Conservation (phyloP, 495 filamentous ascomycete genomes). For the Rostrohypoxylon terebratum region DNA sequence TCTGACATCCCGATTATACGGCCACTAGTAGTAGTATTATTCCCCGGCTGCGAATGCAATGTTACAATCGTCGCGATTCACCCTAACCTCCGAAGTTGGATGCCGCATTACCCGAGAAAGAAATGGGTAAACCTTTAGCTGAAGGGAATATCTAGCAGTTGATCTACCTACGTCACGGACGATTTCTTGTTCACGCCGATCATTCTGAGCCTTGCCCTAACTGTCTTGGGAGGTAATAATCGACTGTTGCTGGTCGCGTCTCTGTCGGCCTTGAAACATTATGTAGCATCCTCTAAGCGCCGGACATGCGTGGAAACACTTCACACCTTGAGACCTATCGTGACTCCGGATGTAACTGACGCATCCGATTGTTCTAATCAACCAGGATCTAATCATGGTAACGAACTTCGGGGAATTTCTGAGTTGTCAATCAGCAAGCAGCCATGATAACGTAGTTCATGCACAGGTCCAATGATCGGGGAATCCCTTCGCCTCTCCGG, state of each 20-base stretch:
- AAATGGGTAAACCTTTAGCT: background rate
- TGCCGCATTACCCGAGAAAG: slow-evolving; percentile 15
- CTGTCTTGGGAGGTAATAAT: background rate
- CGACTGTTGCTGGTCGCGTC: background rate
- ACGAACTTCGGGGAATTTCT: background rate
- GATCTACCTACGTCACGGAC: background rate
- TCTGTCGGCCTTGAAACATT: slow-evolving; percentile 11
- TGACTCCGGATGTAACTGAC: background rate
- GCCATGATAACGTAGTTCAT: slow-evolving; percentile 15
- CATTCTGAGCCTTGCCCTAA: background rate
- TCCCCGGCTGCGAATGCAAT: slow-evolving; percentile 7
- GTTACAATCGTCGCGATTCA: background rate
- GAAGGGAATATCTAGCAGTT: background rate
- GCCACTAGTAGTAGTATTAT: too few relatives aligned
- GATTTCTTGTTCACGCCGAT: background rate
- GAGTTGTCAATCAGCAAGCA: slow-evolving; percentile 1
- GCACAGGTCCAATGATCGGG: background rate
- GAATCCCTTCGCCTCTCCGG: background rate
- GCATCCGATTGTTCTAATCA: slow-evolving; percentile 2
- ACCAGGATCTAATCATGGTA: slow-evolving; percentile 2
- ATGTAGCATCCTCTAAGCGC: slow-evolving; percentile 5
- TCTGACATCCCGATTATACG: background rate
- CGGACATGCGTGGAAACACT: background rate
- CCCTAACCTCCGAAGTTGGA: slow-evolving; percentile 1
- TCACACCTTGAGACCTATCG: background rate